Evolutionary conservation across 2,329 filamentous ascomycete species (phyloP).

Genomic region (Curvularia sp.): DNA sequence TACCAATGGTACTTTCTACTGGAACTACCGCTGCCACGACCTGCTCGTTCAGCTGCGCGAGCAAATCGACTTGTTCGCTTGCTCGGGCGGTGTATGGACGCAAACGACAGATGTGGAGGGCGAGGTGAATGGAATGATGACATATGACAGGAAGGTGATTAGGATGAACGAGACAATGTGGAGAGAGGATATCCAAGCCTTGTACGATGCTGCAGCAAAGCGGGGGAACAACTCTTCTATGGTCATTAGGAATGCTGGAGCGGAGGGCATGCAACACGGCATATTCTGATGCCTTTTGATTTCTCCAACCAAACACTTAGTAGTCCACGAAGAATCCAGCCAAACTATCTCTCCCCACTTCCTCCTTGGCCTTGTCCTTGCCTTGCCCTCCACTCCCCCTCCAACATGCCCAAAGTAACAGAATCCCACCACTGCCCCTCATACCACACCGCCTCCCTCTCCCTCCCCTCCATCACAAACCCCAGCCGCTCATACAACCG

Average conservation of each 20-base stretch:
- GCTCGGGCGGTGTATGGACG: conserved; percentile 74
- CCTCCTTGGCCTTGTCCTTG: background rate
- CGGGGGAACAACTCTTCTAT: conserved; percentile 11
- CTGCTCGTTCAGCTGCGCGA: conserved; percentile 58
- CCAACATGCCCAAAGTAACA: conserved; percentile 38
- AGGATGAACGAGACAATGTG: conserved; percentile 66
- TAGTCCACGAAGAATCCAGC: background rate
- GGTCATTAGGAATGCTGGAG: background rate
- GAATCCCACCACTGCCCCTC: conserved; percentile 53
- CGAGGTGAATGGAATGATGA: conserved; percentile 75
- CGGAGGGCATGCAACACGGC: background rate
- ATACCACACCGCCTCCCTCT: conserved; percentile 54
- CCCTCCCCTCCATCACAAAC: conserved; percentile 55
- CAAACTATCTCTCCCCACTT: background rate
- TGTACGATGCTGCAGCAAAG: conserved; percentile 61
- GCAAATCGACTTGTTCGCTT: conserved; percentile 64
- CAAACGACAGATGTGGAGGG: conserved; percentile 79
- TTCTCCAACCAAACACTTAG: background rate
- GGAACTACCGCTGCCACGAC: conserved; percentile 70
- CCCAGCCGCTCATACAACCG: conserved; percentile 57
- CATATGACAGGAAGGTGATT: conserved; percentile 69
- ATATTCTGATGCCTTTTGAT: conserved; percentile 1
- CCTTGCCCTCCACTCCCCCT: conserved; percentile 35
- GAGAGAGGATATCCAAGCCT: conserved; percentile 64
- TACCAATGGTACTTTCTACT: conserved; percentile 63